A percentile compares a stretch with the other conserved stretches of the same genome.
Conservation (phyloP, 805 yeast genomes). For the Zygosaccharomyces gambellarensis region DNA sequence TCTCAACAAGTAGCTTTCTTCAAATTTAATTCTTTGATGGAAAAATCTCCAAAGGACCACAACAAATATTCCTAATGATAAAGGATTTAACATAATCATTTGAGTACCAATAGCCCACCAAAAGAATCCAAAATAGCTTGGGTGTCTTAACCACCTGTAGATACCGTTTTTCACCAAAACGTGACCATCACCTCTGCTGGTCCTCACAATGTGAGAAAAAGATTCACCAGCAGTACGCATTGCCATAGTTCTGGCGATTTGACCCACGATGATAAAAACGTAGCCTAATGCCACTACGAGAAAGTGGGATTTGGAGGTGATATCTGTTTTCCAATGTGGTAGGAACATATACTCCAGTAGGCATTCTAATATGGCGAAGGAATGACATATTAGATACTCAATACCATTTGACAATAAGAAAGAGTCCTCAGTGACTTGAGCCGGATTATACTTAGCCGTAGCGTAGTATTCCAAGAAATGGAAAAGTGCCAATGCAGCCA, state of each 20-base stretch:
- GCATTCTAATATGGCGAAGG: constrained; percentile 49
- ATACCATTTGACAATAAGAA: constrained; percentile 61
- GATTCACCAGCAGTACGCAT: constrained; percentile 87
- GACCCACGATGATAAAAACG: constrained; percentile 52
- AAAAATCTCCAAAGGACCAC: constrained; percentile 67
- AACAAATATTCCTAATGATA: constrained; percentile 51
- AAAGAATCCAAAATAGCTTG: constrained; percentile 86
- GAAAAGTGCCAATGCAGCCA: constrained; percentile 52
- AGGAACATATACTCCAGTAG: constrained; percentile 39
- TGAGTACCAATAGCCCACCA: constrained; percentile 93
- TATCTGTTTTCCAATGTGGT: constrained; percentile 36
- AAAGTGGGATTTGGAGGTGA: constrained; percentile 1
- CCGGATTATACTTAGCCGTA: constrained; percentile 70
- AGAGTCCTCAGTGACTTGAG: constrained; percentile 64
- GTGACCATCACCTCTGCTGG: constrained; percentile 51
- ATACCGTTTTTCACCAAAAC: constrained; percentile 68
- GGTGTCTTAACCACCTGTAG: constrained; percentile 69
- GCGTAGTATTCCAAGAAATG: constrained; percentile 79
- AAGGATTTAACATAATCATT: constrained; percentile 59
- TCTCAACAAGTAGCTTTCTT: constrained; percentile 57
- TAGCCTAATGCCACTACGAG: constrained; percentile 41
- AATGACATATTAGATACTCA: constrained; percentile 55
- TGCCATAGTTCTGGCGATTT: constrained; percentile 61
- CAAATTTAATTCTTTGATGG: constrained; percentile 57
- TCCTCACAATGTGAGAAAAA: constrained; percentile 75